Evolutionary conservation across 805 yeast species (phyloP).

Genomic region (Ogataea angusta): DNA sequence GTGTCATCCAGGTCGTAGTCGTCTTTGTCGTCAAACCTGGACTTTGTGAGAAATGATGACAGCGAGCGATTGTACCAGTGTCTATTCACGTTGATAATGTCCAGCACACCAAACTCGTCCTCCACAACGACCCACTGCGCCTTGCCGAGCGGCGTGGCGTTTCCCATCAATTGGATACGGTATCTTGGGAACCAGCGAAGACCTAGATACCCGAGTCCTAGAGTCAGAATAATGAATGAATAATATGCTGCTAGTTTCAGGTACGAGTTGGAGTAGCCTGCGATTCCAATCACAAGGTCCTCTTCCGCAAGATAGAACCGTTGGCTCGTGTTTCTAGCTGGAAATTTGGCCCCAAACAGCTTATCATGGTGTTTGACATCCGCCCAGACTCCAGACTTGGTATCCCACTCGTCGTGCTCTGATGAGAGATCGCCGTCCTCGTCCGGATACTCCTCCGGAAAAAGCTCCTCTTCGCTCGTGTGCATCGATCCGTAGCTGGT

Average conservation of each 20-base stretch:
- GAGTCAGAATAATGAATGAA: slow-evolving; percentile 50
- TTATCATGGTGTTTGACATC: slow-evolving; percentile 39
- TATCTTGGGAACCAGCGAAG: slow-evolving; percentile 85
- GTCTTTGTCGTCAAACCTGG: slow-evolving; percentile 20
- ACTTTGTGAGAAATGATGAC: slow-evolving; percentile 55
- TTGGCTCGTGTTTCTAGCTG: slow-evolving; percentile 54
- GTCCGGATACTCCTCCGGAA: slow-evolving; percentile 20
- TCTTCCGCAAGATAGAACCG: slow-evolving; percentile 93
- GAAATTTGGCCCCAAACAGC: slow-evolving; percentile 37
- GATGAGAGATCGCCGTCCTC: slow-evolving; percentile 18
- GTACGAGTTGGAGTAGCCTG: slow-evolving; percentile 68
- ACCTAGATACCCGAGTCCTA: slow-evolving; percentile 70
- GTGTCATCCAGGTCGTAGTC: slow-evolving; percentile 30
- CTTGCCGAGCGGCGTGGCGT: slow-evolving; percentile 62
- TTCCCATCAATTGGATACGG: slow-evolving; percentile 65
- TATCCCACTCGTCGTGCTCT: slow-evolving; percentile 13
- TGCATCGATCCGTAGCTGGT: slow-evolving; percentile 17
- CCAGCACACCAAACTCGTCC: slow-evolving; percentile 87
- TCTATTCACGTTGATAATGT: slow-evolving; percentile 53
- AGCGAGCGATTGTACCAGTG: slow-evolving; percentile 67
- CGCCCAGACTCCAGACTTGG: slow-evolving; percentile 20
- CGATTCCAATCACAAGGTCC: slow-evolving; percentile 90
- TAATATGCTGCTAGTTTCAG: slow-evolving; percentile 48
- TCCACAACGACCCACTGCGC: slow-evolving; percentile 94
- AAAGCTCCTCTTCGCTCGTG: slow-evolving; percentile 20